Evolutionary conservation across 192 early-diverging fungal species (phyloP), one percentile per base, ranked within the genome.

Genomic region (Backusella tuberculispora): DNA sequence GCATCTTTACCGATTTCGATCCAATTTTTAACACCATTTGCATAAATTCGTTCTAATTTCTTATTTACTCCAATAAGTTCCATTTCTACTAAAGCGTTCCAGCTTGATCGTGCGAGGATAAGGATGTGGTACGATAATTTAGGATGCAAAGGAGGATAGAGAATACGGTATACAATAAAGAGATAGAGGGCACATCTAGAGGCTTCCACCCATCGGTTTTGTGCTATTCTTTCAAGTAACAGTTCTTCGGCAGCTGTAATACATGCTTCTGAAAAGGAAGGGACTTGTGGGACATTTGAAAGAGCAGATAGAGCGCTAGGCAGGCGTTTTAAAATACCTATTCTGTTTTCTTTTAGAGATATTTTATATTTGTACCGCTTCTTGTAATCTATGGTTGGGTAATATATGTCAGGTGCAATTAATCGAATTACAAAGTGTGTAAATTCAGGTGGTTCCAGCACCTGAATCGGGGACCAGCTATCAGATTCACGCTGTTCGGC

Each of bases 41-140:
- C 50, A 64, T 73, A 80, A 38, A 76, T 75, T 34, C 69, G 46
- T 34, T 80, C 78, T 40, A 75, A 13, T 42, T 76, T 75, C 13
- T 65, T 70, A 63, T 66, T 71, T 26, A 80, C 72, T 8, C 78
- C 78, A n/a, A 74, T 65, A 14, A 80, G 44, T 26, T 80, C 78
- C 34, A 80, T n/a, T 26, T 80, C 74, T 6, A 80, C 74, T 42
- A 80, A 64, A 10, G 74, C 69, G 47, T 80, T 80, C 78, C 78
- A 80, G 19, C 70, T 47, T 19, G 78, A 66, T 46, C 71, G 72
- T 8, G 78, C 74, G 38, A 76, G 15, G 13, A 76, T 60, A 5
- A 76, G 34, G 6, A 43, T 34, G 24, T 80, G 78, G 43, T 71
- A 72, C 34, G 78, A 26, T 15, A 71, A 13, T n/a, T 40, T 65